A percentile compares a stretch with the other conserved stretches of the same genome.
Conservation (phyloP, 768 basidiomycete species). For the Auricularia auricula-judae region DNA sequence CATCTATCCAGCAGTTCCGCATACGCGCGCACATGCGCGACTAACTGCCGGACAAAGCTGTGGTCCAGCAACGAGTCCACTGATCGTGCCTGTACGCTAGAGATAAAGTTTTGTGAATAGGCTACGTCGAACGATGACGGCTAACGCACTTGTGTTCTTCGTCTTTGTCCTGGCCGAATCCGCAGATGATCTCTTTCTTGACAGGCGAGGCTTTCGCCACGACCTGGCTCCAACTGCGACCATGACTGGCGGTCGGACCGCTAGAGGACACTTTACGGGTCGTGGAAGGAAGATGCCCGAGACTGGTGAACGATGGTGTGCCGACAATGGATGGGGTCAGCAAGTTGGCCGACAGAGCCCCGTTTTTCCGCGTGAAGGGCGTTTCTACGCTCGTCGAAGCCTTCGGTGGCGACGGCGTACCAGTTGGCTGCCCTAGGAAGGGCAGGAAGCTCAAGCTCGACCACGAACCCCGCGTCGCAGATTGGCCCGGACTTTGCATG, state of each 20-base stretch:
- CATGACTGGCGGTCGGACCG: not conserved
- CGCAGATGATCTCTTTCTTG: conserved; percentile 6
- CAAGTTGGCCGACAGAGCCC: not conserved
- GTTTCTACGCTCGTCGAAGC: not conserved
- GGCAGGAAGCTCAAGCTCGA: conserved; percentile 27
- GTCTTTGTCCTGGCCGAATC: conserved; percentile 5
- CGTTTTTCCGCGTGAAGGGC: not conserved
- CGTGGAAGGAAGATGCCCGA: not conserved
- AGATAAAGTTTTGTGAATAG: not conserved
- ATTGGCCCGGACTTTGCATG: not conserved
- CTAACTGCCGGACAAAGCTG: conserved; percentile 16
- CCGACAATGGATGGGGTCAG: not conserved
- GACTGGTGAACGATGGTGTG: not conserved
- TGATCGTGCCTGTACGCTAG: conserved; percentile 1
- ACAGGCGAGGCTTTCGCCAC: not conserved
- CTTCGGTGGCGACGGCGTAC: not conserved
- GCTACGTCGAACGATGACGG: not conserved
- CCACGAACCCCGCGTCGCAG: conserved; percentile 57
- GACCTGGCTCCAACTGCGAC: not conserved
- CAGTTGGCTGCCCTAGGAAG: not conserved
- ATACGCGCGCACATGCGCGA: conserved; percentile 52
- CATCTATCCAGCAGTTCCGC: conserved; percentile 68
- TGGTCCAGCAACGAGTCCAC: conserved; percentile 22
- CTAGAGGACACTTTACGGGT: not conserved
- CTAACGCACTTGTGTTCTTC: conserved; percentile 12